Evolutionary conservation across 176 grass and related monocot genomes (phyloP).

Genomic region (Aechmea fasciata): DNA sequence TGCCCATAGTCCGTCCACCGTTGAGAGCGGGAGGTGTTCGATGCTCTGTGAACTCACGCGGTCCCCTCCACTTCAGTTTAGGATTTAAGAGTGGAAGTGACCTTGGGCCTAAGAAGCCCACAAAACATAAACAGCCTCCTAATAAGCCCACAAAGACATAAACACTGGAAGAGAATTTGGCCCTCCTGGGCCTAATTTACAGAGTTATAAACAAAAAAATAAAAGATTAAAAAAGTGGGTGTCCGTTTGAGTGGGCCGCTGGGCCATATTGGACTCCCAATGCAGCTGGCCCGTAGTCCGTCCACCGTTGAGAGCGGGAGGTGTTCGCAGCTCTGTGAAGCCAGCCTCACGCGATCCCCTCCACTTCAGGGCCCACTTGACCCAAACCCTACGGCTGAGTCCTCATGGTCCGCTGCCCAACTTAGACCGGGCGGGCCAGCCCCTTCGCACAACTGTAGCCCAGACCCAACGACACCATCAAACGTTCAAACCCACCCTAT

Average conservation of each 20-base stretch:
- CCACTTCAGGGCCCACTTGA: constrained; percentile 5
- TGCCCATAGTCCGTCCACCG: constrained; percentile 36
- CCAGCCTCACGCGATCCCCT: constrained; percentile 35
- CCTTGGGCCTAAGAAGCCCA: too few relatives aligned
- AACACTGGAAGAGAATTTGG: too few relatives aligned
- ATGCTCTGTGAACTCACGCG: constrained; percentile 48
- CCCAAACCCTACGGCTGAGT: background rate
- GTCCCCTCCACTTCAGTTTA: constrained; percentile 13
- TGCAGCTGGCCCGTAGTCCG: constrained; percentile 25
- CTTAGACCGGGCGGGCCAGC: background rate
- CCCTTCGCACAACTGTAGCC: background rate
- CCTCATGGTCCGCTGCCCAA: background rate
- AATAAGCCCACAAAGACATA: too few relatives aligned
- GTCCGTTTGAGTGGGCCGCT: background rate
- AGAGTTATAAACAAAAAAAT: too few relatives aligned
- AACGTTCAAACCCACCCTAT: background rate
- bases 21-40: constrained; percentile 34
- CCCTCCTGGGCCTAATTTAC: too few relatives aligned
- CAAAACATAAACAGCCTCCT: too few relatives aligned
- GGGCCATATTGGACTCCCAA: background rate
- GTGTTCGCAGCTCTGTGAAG: constrained; percentile 45
- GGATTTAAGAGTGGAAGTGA: too few relatives aligned
- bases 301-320: constrained; percentile 39
- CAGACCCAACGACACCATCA: background rate
- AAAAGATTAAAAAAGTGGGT: background rate